A percentile compares a stretch with the other conserved stretches of the same genome.
Evolutionary conservation across 1,284 basidiomycete genomes (phyloP).

Genomic region (Phellinidium pouzarii): DNA sequence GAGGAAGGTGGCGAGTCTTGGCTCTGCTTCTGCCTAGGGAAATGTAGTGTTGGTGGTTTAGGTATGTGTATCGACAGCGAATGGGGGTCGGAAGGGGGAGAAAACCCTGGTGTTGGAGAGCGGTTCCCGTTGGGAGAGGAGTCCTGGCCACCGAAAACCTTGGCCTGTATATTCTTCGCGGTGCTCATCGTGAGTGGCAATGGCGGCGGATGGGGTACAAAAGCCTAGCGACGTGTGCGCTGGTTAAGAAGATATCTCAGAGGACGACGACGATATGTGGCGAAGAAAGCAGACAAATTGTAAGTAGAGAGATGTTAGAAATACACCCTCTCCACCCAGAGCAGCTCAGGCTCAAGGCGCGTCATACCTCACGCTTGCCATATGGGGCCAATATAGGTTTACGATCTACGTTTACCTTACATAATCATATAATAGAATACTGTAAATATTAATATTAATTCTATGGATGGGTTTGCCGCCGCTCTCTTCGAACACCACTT

Average conservation of each 20-base stretch:
- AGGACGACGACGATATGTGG: too few species aligned
- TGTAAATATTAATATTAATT: too few species aligned
- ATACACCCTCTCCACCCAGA: too few species aligned
- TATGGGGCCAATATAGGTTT: not conserved
- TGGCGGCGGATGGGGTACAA: not conserved
- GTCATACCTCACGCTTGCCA: not conserved
- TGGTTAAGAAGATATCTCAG: not conserved
- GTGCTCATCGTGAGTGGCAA: slow-evolving; percentile 29
- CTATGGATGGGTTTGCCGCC: too few species aligned
- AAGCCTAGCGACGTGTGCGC: not conserved
- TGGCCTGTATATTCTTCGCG: slow-evolving; percentile 66
- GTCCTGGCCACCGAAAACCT: slow-evolving; percentile 56
- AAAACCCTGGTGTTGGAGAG: slow-evolving; percentile 22
- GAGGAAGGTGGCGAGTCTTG: slow-evolving; percentile 33
- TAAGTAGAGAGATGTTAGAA: not conserved
- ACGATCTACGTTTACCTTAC: too few species aligned
- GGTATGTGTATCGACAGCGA: slow-evolving; percentile 79
- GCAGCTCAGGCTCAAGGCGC: too few species aligned
- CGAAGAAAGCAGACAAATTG: too few species aligned
- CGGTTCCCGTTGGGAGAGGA: slow-evolving; percentile 21
- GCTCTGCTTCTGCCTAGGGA: slow-evolving; percentile 32
- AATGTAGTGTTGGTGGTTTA: slow-evolving; percentile 35
- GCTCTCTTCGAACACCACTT: too few species aligned
- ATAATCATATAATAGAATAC: too few species aligned
- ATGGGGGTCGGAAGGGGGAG: slow-evolving; percentile 31